A percentile compares a stretch with the other conserved stretches of the same genome.
Conservation (phyloP, 192 early-diverging fungal species). For the Diversispora eburnea region DNA sequence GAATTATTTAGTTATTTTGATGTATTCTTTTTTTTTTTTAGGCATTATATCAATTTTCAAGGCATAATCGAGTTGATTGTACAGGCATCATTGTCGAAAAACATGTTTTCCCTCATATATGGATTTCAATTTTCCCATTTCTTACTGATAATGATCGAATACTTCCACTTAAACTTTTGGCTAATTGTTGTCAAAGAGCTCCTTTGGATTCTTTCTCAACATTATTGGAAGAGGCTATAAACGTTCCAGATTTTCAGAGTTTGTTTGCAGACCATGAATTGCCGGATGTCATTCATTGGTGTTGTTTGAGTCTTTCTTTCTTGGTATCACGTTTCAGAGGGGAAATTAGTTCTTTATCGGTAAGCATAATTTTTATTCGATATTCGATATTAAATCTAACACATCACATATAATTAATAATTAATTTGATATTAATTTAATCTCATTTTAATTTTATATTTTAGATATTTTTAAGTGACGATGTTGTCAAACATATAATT, state of each 20-base stretch:
- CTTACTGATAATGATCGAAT: neutral
- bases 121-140: neutral
- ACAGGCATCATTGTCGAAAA: neutral
- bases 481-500: neutral
- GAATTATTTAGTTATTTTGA: neutral
- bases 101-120: neutral
- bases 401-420: neutral
- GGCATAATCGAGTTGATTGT: neutral
- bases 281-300: neutral
- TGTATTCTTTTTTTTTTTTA: neutral
- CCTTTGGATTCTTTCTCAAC: neutral
- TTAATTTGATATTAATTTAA: neutral
- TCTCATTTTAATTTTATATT: neutral
- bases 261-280: constrained; percentile 11
- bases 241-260: neutral
- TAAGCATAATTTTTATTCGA: neutral
- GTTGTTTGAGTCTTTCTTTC: neutral
- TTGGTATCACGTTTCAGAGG: neutral
- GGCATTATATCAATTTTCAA: constrained; percentile 16
- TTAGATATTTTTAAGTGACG: neutral
- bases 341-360: neutral
- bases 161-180: neutral
- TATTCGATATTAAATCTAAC: neutral
- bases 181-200: neutral
- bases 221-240: neutral